A percentile compares a stretch with the other conserved stretches of the same genome.
Conservation (phyloP, 2,329 filamentous ascomycete species). For the Alternaria burnsii region DNA sequence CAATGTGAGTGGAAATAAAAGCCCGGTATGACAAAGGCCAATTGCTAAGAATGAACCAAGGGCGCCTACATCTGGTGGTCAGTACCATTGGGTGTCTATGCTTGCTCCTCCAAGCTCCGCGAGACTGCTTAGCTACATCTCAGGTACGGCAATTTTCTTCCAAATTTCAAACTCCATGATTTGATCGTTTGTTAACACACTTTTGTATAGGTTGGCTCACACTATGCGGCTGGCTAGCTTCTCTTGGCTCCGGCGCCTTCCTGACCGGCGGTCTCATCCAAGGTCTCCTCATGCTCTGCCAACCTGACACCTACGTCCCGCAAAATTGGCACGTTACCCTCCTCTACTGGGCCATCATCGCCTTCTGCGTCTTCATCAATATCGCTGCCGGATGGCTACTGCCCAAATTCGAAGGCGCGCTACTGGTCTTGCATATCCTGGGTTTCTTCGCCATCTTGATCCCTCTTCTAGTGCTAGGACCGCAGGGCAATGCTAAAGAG, state of each 20-base stretch:
- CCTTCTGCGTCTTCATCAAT: constrained; percentile 55
- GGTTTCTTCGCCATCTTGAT: constrained; percentile 62
- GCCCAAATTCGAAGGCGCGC: constrained; percentile 57
- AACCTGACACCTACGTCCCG: constrained; percentile 46
- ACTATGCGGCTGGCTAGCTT: constrained; percentile 52
- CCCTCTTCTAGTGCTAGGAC: constrained; percentile 54
- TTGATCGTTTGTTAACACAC: not conserved
- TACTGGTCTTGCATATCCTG: constrained; percentile 58
- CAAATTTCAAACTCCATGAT: not conserved
- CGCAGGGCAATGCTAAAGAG: constrained; percentile 47
- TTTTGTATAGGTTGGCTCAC: constrained; percentile 51
- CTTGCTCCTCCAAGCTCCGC: constrained; percentile 50
- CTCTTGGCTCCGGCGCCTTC: constrained; percentile 39
- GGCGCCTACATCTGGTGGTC: constrained; percentile 45
- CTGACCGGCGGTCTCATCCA: constrained; percentile 40
- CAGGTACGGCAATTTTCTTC: constrained; percentile 27
- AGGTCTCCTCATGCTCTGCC: constrained; percentile 49
- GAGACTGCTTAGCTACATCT: constrained; percentile 54
- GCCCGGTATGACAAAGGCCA: not conserved
- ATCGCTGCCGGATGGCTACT: constrained; percentile 54
- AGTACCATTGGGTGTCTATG: constrained; percentile 51
- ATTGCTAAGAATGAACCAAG: constrained; percentile 1
- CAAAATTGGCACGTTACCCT: constrained; percentile 61
- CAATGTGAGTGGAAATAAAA: constrained; percentile 33
- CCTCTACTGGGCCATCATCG: constrained; percentile 56